phyloP scores from a whole-genome alignment of 306 rosid genomes.

The Ochetophila trinervis region DNA sequence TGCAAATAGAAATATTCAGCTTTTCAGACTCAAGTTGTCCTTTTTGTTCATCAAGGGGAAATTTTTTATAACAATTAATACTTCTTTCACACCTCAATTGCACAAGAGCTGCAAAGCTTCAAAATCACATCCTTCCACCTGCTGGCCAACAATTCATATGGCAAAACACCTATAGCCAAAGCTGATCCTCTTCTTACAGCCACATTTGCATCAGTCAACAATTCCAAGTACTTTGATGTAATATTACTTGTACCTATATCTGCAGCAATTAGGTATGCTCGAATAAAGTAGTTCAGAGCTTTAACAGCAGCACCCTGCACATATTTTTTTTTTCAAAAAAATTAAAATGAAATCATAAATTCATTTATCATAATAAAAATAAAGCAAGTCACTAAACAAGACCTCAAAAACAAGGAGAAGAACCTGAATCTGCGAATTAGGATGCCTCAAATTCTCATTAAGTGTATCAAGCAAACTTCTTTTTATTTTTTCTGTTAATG shows the following conservation, averaged over 20 bases:
- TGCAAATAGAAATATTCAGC: constrained; percentile 34
- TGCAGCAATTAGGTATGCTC: constrained; percentile 51
- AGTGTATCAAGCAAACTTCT: constrained; percentile 68
- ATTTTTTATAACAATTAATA: constrained; percentile 18
- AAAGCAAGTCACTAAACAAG: constrained; percentile 5
- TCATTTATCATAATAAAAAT: constrained; percentile 21
- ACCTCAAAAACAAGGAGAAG: constrained; percentile 19
- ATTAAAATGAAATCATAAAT: constrained; percentile 1
- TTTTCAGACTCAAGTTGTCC: constrained; percentile 6
- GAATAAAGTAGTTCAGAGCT: constrained; percentile 67
- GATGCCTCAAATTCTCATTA: constrained; percentile 93
- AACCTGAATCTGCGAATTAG: constrained; percentile 97
- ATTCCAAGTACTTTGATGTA: constrained; percentile 58
- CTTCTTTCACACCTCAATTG: constrained; percentile 61
- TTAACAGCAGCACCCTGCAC: constrained; percentile 74
- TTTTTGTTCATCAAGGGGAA: constrained; percentile 18
- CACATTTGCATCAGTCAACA: constrained; percentile 79
- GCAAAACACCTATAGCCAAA: constrained; percentile 77
- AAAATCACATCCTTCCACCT: constrained; percentile 80
- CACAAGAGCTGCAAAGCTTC: constrained; percentile 72
- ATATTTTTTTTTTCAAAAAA: constrained; percentile 6
- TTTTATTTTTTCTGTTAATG: constrained; percentile 66
- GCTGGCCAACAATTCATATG: constrained; percentile 53
- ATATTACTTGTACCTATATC: constrained; percentile 48
- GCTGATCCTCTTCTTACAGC: constrained; percentile 96